A percentile compares a stretch with the other conserved stretches of the same genome.
These are phyloP conservation scores for Globisporangium splendens DNA, from an alignment of 352 stramenopile species.

Conservation along the genomic window DNA sequence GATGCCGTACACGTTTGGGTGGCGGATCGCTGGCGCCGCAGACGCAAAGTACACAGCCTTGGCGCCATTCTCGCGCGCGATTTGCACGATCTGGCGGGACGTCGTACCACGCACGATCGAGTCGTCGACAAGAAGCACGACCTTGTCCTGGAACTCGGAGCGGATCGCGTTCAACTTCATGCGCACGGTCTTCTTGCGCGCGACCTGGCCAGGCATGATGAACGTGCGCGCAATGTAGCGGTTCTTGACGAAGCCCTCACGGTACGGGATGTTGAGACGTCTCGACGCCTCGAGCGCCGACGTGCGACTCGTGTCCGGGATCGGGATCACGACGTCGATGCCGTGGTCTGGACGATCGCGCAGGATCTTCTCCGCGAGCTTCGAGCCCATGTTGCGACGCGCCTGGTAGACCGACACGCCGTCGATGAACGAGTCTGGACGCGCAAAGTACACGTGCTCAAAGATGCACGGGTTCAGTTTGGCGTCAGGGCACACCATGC, in stretches of 20 bases:
- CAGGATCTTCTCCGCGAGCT: slow-evolving; percentile 96
- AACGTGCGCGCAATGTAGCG: slow-evolving; percentile 99
- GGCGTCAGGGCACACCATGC: slow-evolving; percentile 69
- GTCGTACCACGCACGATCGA: slow-evolving; percentile 99
- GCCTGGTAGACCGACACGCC: slow-evolving; percentile 98
- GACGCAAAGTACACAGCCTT: slow-evolving; percentile 96
- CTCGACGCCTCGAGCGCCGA: slow-evolving; percentile 91
- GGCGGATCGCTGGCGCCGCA: slow-evolving; percentile 95
- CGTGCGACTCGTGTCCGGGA: slow-evolving; percentile 97
- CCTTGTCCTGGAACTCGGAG: slow-evolving; percentile 90
- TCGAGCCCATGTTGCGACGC: slow-evolving; percentile 97
- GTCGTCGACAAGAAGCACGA: slow-evolving; percentile 99
- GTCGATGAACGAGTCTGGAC: slow-evolving; percentile 99
- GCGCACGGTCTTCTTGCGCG: slow-evolving; percentile 95
- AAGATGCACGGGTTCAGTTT: slow-evolving; percentile 97
- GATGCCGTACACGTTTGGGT: slow-evolving; percentile 99
- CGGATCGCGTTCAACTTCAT: slow-evolving; percentile 99
- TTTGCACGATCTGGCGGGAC: slow-evolving; percentile 97
- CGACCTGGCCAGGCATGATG: slow-evolving; percentile 98
- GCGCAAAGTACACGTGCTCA: slow-evolving; percentile 99
- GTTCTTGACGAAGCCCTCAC: slow-evolving; percentile 99
- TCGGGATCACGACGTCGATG: slow-evolving; percentile 99
- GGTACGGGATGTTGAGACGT: slow-evolving; percentile 91
- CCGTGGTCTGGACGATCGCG: slow-evolving; percentile 88
- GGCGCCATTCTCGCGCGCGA: slow-evolving; percentile 97